A percentile compares a stretch with the other conserved stretches of the same genome.
Conservation (phyloP, 2,329 filamentous ascomycete species). For the Exophiala mesophila region DNA sequence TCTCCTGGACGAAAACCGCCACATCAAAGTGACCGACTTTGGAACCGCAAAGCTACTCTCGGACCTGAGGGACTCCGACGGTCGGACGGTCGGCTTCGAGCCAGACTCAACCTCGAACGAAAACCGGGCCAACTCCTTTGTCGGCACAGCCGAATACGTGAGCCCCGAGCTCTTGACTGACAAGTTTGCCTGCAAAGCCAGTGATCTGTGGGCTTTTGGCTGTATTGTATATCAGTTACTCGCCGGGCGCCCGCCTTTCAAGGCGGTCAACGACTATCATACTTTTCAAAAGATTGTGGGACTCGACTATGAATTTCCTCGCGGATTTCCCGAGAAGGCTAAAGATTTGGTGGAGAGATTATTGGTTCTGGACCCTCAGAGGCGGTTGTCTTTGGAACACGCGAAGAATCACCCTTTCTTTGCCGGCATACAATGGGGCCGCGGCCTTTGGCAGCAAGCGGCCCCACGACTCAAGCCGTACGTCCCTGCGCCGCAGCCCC, state of each 20-base stretch:
- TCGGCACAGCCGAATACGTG: conserved; percentile 96
- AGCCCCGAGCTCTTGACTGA: conserved; percentile 95
- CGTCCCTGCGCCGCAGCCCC: conserved; percentile 68
- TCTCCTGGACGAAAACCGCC: conserved; percentile 88
- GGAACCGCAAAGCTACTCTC: conserved; percentile 93
- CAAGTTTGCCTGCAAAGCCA: conserved; percentile 95
- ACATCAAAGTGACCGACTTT: conserved; percentile 98
- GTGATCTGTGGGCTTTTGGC: conserved; percentile 96
- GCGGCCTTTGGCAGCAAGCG: conserved; percentile 80
- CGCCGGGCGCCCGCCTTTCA: conserved; percentile 94
- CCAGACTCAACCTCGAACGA: conserved; percentile 40
- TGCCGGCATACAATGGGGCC: conserved; percentile 77
- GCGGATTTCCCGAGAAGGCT: conserved; percentile 79
- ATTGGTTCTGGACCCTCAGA: conserved; percentile 79
- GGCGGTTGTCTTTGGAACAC: conserved; percentile 84
- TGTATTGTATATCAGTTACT: conserved; percentile 96
- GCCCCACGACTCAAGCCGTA: conserved; percentile 83
- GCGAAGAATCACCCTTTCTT: conserved; percentile 98
- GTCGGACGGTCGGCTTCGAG: conserved; percentile 34
- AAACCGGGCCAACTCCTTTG: conserved; percentile 83
- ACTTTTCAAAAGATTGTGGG: conserved; percentile 98
- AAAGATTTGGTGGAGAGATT: conserved; percentile 86
- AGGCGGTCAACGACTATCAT: conserved; percentile 89
- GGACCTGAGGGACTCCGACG: conserved; percentile 41
- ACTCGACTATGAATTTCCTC: conserved; percentile 88